Evolutionary conservation across 768 basidiomycete genomes (phyloP).

Genomic region (Mycena floridula): DNA sequence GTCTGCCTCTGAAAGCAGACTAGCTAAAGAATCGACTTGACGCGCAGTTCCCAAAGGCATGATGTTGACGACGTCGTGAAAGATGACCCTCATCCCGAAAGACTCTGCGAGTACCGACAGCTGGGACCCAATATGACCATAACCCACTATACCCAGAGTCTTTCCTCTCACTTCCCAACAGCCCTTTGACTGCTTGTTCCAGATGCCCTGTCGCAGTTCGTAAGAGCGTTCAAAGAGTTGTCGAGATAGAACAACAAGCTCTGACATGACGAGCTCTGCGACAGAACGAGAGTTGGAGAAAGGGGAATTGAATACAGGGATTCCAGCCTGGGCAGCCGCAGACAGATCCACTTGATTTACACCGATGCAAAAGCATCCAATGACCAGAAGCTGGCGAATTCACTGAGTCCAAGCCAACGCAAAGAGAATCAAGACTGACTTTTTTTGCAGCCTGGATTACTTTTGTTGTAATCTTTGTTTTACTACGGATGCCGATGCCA

Average conservation of each 20-base stretch:
- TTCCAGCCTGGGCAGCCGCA: constrained; percentile 79
- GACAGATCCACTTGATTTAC: constrained; percentile 94
- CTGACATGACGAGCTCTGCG: constrained; percentile 93
- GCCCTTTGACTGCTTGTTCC: constrained; percentile 98
- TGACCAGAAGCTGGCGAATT: constrained; percentile 70
- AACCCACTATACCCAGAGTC: constrained; percentile 95
- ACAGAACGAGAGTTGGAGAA: constrained; percentile 99
- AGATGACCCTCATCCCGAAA: constrained; percentile 92
- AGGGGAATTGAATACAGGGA: constrained; percentile 98
- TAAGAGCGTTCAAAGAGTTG: constrained; percentile 85
- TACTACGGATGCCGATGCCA: constrained; percentile 94
- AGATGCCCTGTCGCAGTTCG: constrained; percentile 85
- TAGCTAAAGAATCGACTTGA: constrained; percentile 75
- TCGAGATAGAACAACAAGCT: constrained; percentile 89
- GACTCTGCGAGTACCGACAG: constrained; percentile 95
- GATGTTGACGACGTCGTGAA: constrained; percentile 92
- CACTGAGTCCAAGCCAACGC: not conserved
- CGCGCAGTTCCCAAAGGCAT: constrained; percentile 96
- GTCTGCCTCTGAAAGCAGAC: constrained; percentile 75
- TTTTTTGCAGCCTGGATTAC: constrained; percentile 85
- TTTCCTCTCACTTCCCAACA: constrained; percentile 99
- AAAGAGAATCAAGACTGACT: constrained; percentile 34
- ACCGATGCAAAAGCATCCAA: constrained; percentile 99
- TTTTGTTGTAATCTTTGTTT: constrained; percentile 91
- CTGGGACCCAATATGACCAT: constrained; percentile 97